phyloP scores from a whole-genome alignment of 1,284 basidiomycete genomes.

The Ceratobasidium theobromae region DNA sequence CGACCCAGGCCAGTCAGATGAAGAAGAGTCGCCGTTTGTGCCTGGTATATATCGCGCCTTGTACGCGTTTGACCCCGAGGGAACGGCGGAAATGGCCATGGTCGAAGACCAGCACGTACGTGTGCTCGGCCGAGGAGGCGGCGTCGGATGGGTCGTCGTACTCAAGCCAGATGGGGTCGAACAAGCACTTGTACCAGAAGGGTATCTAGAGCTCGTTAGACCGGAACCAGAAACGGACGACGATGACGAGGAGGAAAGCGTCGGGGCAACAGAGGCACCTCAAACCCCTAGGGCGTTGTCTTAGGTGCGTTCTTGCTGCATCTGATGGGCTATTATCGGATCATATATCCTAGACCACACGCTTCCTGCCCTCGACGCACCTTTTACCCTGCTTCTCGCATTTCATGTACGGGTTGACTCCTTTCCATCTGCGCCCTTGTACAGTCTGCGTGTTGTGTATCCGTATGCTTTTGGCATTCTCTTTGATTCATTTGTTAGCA shows the following conservation, averaged over 20 bases:
- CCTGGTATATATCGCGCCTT: constrained; percentile 71
- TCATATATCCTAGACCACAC: too few relatives aligned
- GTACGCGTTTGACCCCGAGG: constrained; percentile 70
- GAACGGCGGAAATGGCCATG: constrained; percentile 71
- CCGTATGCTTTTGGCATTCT: background rate
- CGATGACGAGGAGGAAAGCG: constrained; percentile 22
- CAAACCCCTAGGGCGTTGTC: constrained; percentile 17
- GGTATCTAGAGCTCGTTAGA: constrained; percentile 57
- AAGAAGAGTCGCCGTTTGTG: constrained; percentile 46
- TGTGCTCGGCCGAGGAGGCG: constrained; percentile 68
- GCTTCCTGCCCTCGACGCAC: too few relatives aligned
- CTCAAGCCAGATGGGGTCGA: constrained; percentile 42
- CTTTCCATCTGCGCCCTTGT: background rate
- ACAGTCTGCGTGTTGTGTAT: background rate
- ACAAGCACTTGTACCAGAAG: constrained; percentile 69
- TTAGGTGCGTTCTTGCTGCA: background rate
- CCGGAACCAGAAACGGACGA: constrained; percentile 2
- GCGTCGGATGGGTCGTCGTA: constrained; percentile 71
- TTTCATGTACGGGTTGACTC: background rate
- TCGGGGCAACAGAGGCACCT: constrained; percentile 15
- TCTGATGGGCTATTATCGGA: too few relatives aligned
- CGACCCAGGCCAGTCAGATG: constrained; percentile 42
- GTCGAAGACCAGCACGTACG: constrained; percentile 68
- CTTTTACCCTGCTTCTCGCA: background rate
- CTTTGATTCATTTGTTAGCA: background rate